Percentiles rank a stretch among this genome's conserved stretches.
Evolutionary conservation across 805 yeast genomes (phyloP).

Genomic region (Yamadazyma paraphyllophila): DNA sequence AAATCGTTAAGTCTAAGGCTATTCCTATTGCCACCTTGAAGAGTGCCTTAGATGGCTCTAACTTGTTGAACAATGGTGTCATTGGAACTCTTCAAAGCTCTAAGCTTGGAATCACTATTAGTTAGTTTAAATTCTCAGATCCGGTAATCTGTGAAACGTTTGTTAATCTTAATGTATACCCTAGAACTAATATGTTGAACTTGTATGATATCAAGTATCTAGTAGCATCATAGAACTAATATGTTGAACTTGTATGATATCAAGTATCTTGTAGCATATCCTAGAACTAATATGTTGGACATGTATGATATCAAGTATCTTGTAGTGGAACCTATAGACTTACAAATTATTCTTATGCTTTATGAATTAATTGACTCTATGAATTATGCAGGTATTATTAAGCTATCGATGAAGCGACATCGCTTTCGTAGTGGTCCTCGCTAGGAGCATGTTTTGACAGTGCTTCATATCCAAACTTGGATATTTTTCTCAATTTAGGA

Average conservation of each 20-base stretch:
- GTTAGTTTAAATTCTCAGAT: background rate
- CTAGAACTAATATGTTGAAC: background rate
- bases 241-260: too few relatives aligned
- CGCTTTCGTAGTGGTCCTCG: background rate
- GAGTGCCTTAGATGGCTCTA: constrained; percentile 16
- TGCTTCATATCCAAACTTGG: constrained; percentile 56
- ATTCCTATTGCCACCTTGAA: constrained; percentile 16
- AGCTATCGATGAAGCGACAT: background rate
- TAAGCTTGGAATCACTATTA: constrained; percentile 16
- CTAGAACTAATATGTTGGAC: too few relatives aligned
- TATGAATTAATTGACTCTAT: background rate
- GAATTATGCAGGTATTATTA: background rate
- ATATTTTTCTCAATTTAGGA: constrained; percentile 49
- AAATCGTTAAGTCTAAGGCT: constrained; percentile 21
- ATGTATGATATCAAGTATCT: too few relatives aligned
- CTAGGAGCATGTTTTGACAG: background rate
- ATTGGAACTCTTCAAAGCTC: constrained; percentile 16
- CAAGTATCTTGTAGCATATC: too few relatives aligned
- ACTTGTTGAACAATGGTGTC: constrained; percentile 17
- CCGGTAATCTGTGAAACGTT: background rate
- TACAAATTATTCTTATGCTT: background rate
- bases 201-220: too few relatives aligned
- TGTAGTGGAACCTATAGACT: too few relatives aligned
- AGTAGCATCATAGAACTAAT: too few relatives aligned
- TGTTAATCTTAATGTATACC: constrained; percentile 3